phyloP scores from a whole-genome alignment of 2,329 filamentous ascomycete genomes.

The Lasiodiplodia theobromae region DNA sequence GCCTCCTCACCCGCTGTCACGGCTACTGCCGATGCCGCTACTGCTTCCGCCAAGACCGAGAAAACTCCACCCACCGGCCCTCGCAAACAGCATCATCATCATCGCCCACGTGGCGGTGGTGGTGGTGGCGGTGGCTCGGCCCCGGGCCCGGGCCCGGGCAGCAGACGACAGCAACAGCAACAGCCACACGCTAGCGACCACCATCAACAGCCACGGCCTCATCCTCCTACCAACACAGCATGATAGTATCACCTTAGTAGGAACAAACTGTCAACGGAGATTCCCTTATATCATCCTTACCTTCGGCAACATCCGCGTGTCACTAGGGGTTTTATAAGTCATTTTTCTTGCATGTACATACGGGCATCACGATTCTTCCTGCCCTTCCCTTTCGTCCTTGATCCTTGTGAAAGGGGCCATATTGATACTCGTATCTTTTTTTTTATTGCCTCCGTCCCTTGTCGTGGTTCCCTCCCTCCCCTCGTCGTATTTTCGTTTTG shows the following conservation, averaged over 20 bases:
- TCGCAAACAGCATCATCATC: constrained; percentile 3
- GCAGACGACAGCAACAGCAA: background rate
- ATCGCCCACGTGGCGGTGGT: background rate
- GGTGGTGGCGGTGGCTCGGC: background rate
- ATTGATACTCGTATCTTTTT: too few species aligned
- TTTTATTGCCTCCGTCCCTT: too few species aligned
- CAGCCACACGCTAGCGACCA: background rate
- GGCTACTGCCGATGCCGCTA: background rate
- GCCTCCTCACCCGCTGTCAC: background rate
- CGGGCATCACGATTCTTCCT: too few species aligned
- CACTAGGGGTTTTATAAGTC: too few species aligned
- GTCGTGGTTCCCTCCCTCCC: too few species aligned
- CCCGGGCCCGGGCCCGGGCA: background rate
- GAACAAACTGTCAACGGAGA: too few species aligned
- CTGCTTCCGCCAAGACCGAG: background rate
- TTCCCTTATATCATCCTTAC: too few species aligned
- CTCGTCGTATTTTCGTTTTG: too few species aligned
- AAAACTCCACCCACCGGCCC: background rate
- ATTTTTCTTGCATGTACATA: too few species aligned
- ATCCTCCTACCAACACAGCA: background rate
- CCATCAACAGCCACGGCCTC: background rate
- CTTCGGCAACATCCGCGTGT: too few species aligned
- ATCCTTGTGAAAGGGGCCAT: too few species aligned
- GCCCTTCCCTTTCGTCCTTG: too few species aligned
- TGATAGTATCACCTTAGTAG: background rate